A percentile compares a stretch with the other conserved stretches of the same genome.
Evolutionary conservation across 768 basidiomycete species (phyloP).

Genomic region (Lentinula raphanica): DNA sequence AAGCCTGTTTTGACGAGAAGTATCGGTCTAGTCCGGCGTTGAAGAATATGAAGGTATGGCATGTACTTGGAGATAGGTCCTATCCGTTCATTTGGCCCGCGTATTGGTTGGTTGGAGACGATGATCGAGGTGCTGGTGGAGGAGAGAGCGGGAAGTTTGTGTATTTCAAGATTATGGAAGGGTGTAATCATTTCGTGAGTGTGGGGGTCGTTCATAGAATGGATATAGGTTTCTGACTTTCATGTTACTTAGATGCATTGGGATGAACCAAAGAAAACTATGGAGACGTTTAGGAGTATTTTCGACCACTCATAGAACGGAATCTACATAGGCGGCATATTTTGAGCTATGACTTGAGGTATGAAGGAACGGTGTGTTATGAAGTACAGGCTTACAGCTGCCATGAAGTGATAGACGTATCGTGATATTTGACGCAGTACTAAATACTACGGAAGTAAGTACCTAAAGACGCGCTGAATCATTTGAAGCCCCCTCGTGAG

Average conservation of each 20-base stretch:
- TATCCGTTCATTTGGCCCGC: background rate
- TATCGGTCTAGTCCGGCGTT: background rate
- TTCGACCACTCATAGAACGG: too few relatives aligned
- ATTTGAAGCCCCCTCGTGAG: too few relatives aligned
- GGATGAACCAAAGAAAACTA: background rate
- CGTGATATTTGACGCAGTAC: too few relatives aligned
- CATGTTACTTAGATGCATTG: constrained; percentile 1
- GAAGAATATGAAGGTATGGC: background rate
- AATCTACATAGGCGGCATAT: too few relatives aligned
- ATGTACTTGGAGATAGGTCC: background rate
- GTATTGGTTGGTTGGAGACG: background rate
- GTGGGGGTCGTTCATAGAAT: background rate
- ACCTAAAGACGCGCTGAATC: too few relatives aligned
- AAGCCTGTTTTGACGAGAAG: background rate
- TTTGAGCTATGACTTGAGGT: too few relatives aligned
- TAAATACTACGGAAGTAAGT: too few relatives aligned
- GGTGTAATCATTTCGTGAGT: constrained; percentile 1
- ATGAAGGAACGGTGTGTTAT: too few relatives aligned
- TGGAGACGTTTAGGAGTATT: background rate
- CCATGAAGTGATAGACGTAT: too few relatives aligned
- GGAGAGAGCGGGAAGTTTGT: background rate
- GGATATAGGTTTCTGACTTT: background rate
- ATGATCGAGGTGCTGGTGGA: background rate
- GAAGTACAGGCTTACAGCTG: too few relatives aligned
- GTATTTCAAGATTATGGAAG: background rate